Evolutionary conservation across 2,329 filamentous ascomycete genomes (phyloP), one percentile per base, ranked within the genome.

Genomic region (Nemania sp.): DNA sequence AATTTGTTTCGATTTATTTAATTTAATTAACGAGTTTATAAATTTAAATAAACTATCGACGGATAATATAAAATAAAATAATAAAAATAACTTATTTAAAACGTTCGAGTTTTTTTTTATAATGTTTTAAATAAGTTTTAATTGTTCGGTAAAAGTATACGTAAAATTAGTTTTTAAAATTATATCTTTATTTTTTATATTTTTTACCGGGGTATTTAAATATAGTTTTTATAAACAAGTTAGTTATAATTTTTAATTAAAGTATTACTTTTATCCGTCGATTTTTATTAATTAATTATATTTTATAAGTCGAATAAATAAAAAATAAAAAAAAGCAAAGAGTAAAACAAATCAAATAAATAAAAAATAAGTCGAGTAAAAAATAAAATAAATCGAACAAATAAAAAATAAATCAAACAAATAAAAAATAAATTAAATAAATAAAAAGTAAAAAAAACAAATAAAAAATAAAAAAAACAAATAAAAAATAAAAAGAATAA

Each of bases 91-190:
- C 14, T 54, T 58, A 26, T 60, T 64, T 9, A 57, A 46, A 6
- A 50, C 56, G 41, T 57, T 65, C 17, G 64, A 64, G 15, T 45
- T 47, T 34, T 61, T 48, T 15, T 48, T 54, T 49, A 62, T 51
- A 34, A 64, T 56, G 40, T 64, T 61, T 31, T 57, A 47, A 20
- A 60, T 42, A 23, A 58, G 52, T 43, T 54, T 67, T n/a, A 64
- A 63, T 26, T 49, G 61, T 26, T 63, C 60, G 34, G 53, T 33
- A 12, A 52, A 56, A 39, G 62, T 64, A 40, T 56, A 50, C n/a
- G 60, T 52, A 49, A 67, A 65, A 36, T 66, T 69, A 5, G 68
- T 70, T 41, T 70, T 67, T 7, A 66, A 67, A 15, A 70, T 67
- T 9, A 59, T 66, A n/a, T 69, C 67, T 23, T 54, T 65, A 23